Conservation (phyloP, 1,284 basidiomycete genomes). For the Ceratobasidium sp. region DNA sequence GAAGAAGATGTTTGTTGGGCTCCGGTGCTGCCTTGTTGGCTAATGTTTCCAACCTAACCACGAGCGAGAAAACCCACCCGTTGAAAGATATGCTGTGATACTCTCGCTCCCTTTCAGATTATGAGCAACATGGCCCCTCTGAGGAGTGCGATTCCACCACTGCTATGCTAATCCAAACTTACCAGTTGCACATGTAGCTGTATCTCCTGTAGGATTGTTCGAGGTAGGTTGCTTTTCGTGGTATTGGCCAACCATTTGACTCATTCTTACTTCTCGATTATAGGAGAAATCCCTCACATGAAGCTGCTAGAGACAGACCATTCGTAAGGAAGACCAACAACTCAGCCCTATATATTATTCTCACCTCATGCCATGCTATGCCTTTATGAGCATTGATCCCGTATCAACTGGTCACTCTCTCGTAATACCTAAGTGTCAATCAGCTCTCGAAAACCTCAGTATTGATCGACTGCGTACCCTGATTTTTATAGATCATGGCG, state of each 20-base stretch:
- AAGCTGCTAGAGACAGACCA: constrained; percentile 84
- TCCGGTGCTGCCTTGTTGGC: too few species aligned
- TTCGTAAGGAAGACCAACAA: constrained; percentile 68
- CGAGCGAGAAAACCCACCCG: too few species aligned
- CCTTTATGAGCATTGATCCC: constrained; percentile 92
- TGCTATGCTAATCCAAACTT: constrained; percentile 12
- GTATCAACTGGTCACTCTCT: constrained; percentile 86
- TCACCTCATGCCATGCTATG: constrained; percentile 59
- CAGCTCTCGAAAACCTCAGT: neutral
- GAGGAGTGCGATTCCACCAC: too few species aligned
- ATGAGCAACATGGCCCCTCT: too few species aligned
- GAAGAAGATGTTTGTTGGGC: too few species aligned
- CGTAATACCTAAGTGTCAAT: constrained; percentile 87
- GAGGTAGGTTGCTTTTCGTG: constrained; percentile 78
- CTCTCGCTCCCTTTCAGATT: too few species aligned
- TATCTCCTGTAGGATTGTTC: constrained; percentile 92
- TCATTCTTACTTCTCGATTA: neutral
- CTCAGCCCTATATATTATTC: too few species aligned
- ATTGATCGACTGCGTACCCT: too few species aligned
- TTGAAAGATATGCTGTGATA: too few species aligned
- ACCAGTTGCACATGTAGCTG: constrained; percentile 57
- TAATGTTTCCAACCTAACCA: too few species aligned
- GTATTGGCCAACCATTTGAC: neutral
- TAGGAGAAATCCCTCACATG: constrained; percentile 70
- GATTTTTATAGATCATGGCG: constrained; percentile 71